Evolutionary conservation across 805 yeast species (phyloP), one percentile per base, ranked within the genome.

Genomic region (Saccharomycopsis malanga): DNA sequence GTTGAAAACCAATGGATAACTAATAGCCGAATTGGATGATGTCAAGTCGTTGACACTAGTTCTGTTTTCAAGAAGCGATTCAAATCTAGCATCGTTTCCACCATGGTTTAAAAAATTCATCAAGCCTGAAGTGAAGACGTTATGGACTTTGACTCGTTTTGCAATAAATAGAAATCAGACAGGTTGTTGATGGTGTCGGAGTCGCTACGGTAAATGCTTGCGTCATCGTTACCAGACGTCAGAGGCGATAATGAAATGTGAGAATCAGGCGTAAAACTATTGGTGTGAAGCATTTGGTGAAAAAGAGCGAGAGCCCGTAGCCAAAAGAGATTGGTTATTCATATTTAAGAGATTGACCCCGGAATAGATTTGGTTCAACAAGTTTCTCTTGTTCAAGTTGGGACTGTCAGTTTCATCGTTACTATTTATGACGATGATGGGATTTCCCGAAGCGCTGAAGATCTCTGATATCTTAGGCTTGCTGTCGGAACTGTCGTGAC

Each of bases 211-310:
- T 27, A 27, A 9, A 12, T 12, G 12, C 12, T 27, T 27, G 30
- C 30, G 12, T 27, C 30, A 27, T 27, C 12, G 30, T 7, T 12
- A 12, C 30, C 12, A 27, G 30, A 27, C 7, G 30, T 27, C 6
- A 50, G 50, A 14, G 53, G 53, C 15, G 50, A 46, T 17, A 49
- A 21, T 1, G 48, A 42, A 2, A 17, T 20, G 6, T 46, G 50
- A 15, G 47, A 42, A 15, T 49, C 45, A 22, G 53, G 53, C 18
- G 53, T 49, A 22, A 46, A 34, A 15, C 35, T 32, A 32, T 32
- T 32, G 6, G 36, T 32, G 36, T 32, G 36, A 14, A 18, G 36
- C 6, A n/a, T 32, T 32, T 9, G 36, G 17, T 12, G 36, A 5
- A 32, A 32, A 5, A 6, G 36, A 32, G 6, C 17, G 6, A 18